phyloP scores from a whole-genome alignment of 257 asterid genomes.

The Mitragyna speciosa region DNA sequence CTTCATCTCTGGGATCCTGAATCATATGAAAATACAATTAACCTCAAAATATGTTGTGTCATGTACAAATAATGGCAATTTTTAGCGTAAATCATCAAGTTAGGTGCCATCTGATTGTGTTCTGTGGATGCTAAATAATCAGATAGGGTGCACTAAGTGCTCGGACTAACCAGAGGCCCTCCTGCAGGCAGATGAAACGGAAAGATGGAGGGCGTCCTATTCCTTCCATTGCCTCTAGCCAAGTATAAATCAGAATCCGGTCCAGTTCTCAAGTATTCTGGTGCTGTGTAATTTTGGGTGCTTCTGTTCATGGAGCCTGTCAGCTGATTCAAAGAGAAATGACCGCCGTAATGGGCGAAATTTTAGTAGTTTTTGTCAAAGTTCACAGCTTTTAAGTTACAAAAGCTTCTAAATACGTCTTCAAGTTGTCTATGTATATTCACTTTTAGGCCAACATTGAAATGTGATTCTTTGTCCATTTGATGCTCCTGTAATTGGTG shows the following conservation, averaged over 20 bases:
- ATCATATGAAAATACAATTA: neutral
- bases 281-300: constrained; percentile 8
- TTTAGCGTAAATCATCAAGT: neutral
- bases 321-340: neutral
- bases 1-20: constrained; percentile 41
- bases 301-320: constrained; percentile 19
- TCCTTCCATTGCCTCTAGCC: neutral
- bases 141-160: neutral
- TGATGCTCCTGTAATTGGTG: constrained; percentile 7
- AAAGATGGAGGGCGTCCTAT: neutral
- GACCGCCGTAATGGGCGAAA: neutral
- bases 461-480: constrained; percentile 16
- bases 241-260: constrained; percentile 2
- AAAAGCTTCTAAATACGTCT: neutral
- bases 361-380: too few relatives aligned
- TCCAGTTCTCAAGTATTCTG: constrained; percentile 12
- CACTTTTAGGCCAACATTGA: constrained; percentile 7
- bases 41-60: neutral
- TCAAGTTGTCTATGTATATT: neutral
- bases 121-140: neutral
- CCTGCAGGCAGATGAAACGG: constrained; percentile 2
- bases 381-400: too few relatives aligned
- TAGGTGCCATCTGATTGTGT: neutral
- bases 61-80: neutral
- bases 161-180: constrained; percentile 16